phyloP scores from a whole-genome alignment of 192 early-diverging fungal species.

The Phycomyces blakesleeanus region DNA sequence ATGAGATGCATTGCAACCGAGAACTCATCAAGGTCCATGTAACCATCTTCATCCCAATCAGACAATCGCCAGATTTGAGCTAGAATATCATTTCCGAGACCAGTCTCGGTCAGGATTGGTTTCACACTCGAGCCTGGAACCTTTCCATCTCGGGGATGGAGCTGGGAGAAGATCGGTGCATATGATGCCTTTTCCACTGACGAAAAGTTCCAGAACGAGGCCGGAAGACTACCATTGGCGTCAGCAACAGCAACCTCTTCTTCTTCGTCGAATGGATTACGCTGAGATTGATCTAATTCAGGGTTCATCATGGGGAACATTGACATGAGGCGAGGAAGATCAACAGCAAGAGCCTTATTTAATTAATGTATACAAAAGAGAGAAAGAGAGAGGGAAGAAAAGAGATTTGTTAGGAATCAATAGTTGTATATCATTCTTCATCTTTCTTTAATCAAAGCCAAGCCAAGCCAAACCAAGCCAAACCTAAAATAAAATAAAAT shows the following conservation, averaged over 20 bases:
- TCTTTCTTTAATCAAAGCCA: too few species aligned
- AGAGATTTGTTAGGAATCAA: too few species aligned
- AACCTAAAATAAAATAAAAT: too few species aligned
- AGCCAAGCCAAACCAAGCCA: too few species aligned
- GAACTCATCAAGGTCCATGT: slow-evolving; percentile 81
- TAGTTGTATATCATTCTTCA: too few species aligned
- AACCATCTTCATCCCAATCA: slow-evolving; percentile 81
- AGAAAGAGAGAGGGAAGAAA: too few species aligned
- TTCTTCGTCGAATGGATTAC: slow-evolving; percentile 49
- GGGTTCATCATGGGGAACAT: slow-evolving; percentile 73
- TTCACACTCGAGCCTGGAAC: slow-evolving; percentile 50
- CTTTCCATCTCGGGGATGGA: slow-evolving; percentile 56
- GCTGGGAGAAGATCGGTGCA: slow-evolving; percentile 42
- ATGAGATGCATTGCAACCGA: slow-evolving; percentile 76
- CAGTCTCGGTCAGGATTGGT: slow-evolving; percentile 60
- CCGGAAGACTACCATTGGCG: slow-evolving; percentile 30
- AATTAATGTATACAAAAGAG: too few species aligned
- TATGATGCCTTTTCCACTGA: slow-evolving; percentile 48
- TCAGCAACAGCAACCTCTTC: background rate
- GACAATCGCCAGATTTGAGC: slow-evolving; percentile 72
- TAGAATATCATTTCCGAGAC: slow-evolving; percentile 59
- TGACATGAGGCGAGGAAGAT: slow-evolving; percentile 76
- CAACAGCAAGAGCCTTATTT: slow-evolving; percentile 60
- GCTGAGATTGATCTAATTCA: slow-evolving; percentile 55
- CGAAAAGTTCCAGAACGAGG: slow-evolving; percentile 52